Evolutionary conservation across 768 basidiomycete species (phyloP).

Genomic region (button mushroom (Agaricus bisporus)): DNA sequence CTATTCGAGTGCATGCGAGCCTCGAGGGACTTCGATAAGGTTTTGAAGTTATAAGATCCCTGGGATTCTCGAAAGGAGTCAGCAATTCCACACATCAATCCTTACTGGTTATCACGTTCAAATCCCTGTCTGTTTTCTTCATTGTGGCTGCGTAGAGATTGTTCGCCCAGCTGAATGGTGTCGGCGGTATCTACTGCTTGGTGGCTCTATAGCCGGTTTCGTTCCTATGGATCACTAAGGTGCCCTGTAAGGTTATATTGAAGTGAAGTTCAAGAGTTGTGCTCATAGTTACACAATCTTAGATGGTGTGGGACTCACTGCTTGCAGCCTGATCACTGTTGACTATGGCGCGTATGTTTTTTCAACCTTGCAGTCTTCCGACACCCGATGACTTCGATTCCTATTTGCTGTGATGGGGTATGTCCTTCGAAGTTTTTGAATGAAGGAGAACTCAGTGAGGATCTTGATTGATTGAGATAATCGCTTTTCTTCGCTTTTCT

Average conservation of each 20-base stretch:
- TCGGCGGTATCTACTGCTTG: background rate
- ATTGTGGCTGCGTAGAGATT: background rate
- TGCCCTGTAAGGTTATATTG: background rate
- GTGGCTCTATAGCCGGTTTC: background rate
- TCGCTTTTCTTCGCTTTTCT: too few species aligned
- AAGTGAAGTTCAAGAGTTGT: background rate
- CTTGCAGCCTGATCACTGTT: constrained; percentile 13
- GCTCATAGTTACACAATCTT: too few species aligned
- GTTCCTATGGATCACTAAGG: background rate
- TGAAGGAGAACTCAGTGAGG: constrained; percentile 15
- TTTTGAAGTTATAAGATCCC: background rate
- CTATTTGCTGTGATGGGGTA: constrained; percentile 12
- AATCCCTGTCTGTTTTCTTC: background rate
- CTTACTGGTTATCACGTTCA: background rate
- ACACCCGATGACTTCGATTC: background rate
- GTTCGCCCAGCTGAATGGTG: background rate
- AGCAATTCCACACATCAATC: background rate
- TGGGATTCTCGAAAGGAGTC: background rate
- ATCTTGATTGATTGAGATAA: too few species aligned
- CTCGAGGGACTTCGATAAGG: too few species aligned
- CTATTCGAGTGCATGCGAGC: too few species aligned
- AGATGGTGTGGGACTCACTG: constrained; percentile 13
- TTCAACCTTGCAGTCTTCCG: background rate
- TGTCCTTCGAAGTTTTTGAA: constrained; percentile 14
- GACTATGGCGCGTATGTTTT: constrained; percentile 14